phyloP scores from a whole-genome alignment of 1,139 yeast genomes.

The Suhomyces bokatorum region DNA sequence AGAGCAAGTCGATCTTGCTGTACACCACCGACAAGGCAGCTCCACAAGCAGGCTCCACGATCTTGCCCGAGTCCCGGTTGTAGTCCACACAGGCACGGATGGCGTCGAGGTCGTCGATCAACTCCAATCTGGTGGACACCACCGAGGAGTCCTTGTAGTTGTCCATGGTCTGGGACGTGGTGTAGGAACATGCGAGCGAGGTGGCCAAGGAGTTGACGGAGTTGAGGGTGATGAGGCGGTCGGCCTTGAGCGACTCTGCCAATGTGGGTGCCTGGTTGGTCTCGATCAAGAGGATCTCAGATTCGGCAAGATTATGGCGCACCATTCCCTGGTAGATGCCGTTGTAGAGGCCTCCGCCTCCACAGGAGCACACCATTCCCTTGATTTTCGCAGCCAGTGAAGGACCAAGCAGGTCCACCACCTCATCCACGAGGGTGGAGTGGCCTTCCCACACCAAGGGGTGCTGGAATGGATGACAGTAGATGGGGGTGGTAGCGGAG shows the following conservation, averaged over 20 bases:
- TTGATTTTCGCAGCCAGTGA: constrained; percentile 35
- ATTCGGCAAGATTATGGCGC: constrained; percentile 30
- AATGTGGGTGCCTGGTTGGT: constrained; percentile 63
- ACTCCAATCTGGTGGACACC: constrained; percentile 43
- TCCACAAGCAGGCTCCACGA: constrained; percentile 78
- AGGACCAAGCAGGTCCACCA: constrained; percentile 38
- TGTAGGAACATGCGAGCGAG: constrained; percentile 59
- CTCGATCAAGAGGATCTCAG: constrained; percentile 40
- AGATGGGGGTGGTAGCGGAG: constrained; percentile 39
- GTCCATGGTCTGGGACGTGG: constrained; percentile 48
- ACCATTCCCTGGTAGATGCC: constrained; percentile 61
- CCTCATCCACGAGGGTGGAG: constrained; percentile 58
- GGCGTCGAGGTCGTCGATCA: constrained; percentile 58
- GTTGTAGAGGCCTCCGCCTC: constrained; percentile 73
- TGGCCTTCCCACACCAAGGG: constrained; percentile 72
- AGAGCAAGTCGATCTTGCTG: constrained; percentile 35
- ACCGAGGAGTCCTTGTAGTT: constrained; percentile 32
- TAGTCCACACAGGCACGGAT: constrained; percentile 50
- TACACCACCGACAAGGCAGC: constrained; percentile 60
- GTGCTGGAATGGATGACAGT: constrained; percentile 72
- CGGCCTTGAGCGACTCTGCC: constrained; percentile 46
- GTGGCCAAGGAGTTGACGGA: constrained; percentile 58
- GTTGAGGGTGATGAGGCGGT: constrained; percentile 44
- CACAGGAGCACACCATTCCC: constrained; percentile 67
- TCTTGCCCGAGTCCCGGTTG: constrained; percentile 47